Evolutionary conservation across 495 filamentous ascomycete species (phyloP), one percentile per base, ranked within the genome.

Genomic region (Neurospora sp.): DNA sequence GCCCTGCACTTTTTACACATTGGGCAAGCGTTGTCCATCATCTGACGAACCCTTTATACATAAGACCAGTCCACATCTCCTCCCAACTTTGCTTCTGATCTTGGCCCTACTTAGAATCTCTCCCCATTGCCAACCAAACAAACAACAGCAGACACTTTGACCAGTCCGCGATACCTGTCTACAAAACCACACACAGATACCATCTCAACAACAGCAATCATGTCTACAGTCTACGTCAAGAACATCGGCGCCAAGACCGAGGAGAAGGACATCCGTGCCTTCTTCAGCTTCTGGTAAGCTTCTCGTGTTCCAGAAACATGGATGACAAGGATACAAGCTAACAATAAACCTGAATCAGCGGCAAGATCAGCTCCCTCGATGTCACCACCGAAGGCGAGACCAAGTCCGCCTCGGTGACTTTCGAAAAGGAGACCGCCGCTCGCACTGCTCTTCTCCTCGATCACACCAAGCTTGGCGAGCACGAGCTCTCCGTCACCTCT

Each of bases 271-370:
- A 88, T 99, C 74, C 90, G 89, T 77, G 94, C 96, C 77, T 99
- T 99, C 89, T 99, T 99, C 87, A 96, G 92, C 84, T 99, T 98
- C 90, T 99, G 96, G 93, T 96, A 87, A 80, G 88, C 76, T 69
- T 11, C 69, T 72, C 19, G 42, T 13, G 28, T 15, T 34, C 11
- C 15, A 4, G 28, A 15, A 34, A 36, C 15, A 66, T 4, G 15
- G 15, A 66, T 34, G 54, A 19, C 54, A 5, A 9, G 28, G 13
- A 31, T 19, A 34, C 24, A 66, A 66, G 28, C 54, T 66, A 66
- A 66, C 54, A 34, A 7, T 66, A 28, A 66, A 66, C 13, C 13
- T 1, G 28, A 34, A 66, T 72, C 79, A 97, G 93, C 81, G 96
- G 96, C 78, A 98, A 98, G 86, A 97, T 98, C 82, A 90, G 87